Evolutionary conservation across 2,329 filamentous ascomycete genomes (phyloP).

Genomic region (Tolypocladium nubicola): DNA sequence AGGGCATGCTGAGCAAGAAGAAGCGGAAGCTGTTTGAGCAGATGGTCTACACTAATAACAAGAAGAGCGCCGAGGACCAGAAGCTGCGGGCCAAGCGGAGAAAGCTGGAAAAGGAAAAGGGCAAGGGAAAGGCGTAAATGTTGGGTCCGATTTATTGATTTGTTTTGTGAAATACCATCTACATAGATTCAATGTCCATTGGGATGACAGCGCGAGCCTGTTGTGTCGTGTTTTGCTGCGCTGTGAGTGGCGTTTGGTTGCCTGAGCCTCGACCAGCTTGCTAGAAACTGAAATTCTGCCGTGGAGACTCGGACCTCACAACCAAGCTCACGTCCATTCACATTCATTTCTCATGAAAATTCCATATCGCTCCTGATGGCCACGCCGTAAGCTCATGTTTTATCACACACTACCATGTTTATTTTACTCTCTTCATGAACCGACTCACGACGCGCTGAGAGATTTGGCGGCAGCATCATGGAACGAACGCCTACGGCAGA

Average conservation of each 20-base stretch:
- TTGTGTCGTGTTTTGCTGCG: background rate
- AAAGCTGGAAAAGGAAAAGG: constrained; percentile 64
- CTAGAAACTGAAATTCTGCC: background rate
- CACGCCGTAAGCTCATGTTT: background rate
- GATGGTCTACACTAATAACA: constrained; percentile 92
- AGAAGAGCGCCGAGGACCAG: constrained; percentile 84
- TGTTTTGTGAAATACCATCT: constrained; percentile 3
- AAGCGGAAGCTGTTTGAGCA: constrained; percentile 97
- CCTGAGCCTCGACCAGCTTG: background rate
- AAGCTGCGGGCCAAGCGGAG: constrained; percentile 81
- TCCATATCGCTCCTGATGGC: background rate
- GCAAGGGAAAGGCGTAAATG: constrained; percentile 27
- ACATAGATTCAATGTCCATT: constrained; percentile 3
- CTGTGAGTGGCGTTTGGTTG: background rate
- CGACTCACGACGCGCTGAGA: background rate
- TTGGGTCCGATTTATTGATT: background rate
- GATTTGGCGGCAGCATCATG: background rate
- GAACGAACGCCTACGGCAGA: constrained; percentile 3
- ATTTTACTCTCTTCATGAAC: background rate
- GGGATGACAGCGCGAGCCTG: background rate
- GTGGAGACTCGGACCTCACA: background rate
- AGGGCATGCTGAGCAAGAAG: constrained; percentile 97
- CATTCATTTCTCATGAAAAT: background rate
- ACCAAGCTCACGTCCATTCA: background rate
- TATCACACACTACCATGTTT: too few relatives aligned